A percentile compares a stretch with the other conserved stretches of the same genome.
Evolutionary conservation across 306 rosid species (phyloP).

Genomic region (Astragalus membranaceus): DNA sequence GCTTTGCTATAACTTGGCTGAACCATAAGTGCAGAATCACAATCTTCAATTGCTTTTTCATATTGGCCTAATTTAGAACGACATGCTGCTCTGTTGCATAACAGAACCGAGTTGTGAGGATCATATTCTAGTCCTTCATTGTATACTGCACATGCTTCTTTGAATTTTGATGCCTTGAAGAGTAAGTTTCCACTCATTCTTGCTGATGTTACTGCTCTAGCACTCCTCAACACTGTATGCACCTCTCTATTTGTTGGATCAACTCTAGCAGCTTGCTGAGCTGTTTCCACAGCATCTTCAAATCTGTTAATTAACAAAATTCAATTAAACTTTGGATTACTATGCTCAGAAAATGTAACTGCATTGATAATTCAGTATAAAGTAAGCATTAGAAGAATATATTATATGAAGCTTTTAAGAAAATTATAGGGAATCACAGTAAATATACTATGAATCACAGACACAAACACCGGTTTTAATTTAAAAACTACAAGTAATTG

Average conservation of each 20-base stretch:
- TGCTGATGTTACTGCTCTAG: slow-evolving; percentile 51
- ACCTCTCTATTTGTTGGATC: slow-evolving; percentile 59
- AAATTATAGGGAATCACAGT: too few relatives aligned
- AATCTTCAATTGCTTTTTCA: slow-evolving; percentile 92
- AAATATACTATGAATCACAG: too few relatives aligned
- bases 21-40: slow-evolving; percentile 62
- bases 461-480: not conserved
- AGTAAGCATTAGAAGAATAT: too few relatives aligned
- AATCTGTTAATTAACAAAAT: slow-evolving; percentile 40
- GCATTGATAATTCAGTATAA: not conserved
- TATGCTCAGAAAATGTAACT: not conserved
- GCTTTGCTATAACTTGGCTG: slow-evolving; percentile 80
- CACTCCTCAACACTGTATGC: slow-evolving; percentile 41
- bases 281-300: slow-evolving; percentile 67
- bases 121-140: slow-evolving; percentile 80
- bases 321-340: slow-evolving; percentile 27
- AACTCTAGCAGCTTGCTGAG: slow-evolving; percentile 53
- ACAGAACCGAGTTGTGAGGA: slow-evolving; percentile 64
- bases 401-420: too few relatives aligned
- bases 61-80: slow-evolving; percentile 70
- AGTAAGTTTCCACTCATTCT: slow-evolving; percentile 76
- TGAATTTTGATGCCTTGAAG: slow-evolving; percentile 64
- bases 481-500: too few relatives aligned
- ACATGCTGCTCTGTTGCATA: slow-evolving; percentile 93
- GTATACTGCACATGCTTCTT: slow-evolving; percentile 56